Base-by-base conservation (phyloP, 768 basidiomycete species). In the Dioszegia hungarica region DNA sequence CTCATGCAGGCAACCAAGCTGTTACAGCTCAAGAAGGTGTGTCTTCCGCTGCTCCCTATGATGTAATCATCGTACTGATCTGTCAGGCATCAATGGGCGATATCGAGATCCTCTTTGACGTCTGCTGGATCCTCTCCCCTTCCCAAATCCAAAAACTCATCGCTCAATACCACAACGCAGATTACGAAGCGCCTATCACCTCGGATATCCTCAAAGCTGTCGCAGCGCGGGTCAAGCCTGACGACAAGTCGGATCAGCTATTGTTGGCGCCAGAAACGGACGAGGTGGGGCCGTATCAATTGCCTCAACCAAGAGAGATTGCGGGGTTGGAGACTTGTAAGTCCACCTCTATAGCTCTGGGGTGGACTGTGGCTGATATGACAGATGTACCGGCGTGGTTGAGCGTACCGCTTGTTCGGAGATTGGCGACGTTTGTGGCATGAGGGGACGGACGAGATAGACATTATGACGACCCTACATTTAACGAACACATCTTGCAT, bases 81-180 rank as follows among this genome's bases (percentile, higher is more conserved):
- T 29, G n/a, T 1, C 59, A 93, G 91, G 87, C 93, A 12, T 89
- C 92, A 2, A 83, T 89, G 31, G 87, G 88, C 22, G 95, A 98
- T 73, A 95, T 99, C 60, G 93, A 98, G 78, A 98, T 98, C 70
- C 94, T 99, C 68, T 98, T 95, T 75, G 77, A 78, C 72, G 94
- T 99, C 60, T 98, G 94, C 81, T 98, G 95, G 94, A 98, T 98
- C 88, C 81, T 99, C 41, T 97, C 91, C 62, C 95, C 95, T 1
- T 93, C 93, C 78, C 95, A 99, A 77, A 98, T 99, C 63, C 95
- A 98, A 79, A 87, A 95, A 75, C 92, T 99, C 85, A 97, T 95
- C 77, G 90, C 89, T 57, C 94, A 94, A 76, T 97, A 98, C 79
- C 97, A 95, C 72, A 93, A 94, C 60, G 95, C 94, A 43, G 95